Conservation (phyloP, 108 stramenopile species). For the Nitzschia inconspicua region DNA sequence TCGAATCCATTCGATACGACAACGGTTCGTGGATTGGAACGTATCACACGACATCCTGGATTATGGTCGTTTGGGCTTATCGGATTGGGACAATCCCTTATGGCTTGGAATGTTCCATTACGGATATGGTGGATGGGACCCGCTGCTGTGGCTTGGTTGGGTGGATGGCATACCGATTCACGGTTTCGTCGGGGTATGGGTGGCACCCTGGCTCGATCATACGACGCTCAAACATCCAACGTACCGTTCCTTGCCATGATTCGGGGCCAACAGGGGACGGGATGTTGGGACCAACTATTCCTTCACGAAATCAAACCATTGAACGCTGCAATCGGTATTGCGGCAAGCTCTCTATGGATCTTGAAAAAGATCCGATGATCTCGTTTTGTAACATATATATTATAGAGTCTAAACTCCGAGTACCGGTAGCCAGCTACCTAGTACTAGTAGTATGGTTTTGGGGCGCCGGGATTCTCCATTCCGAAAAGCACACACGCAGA, state of each 20-base stretch:
- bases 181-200: conserved; percentile 79
- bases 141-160: conserved; percentile 68
- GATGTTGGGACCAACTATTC: conserved; percentile 20
- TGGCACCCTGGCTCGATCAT: conserved; percentile 50
- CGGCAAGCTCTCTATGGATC: conserved; percentile 40
- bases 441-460: too few species aligned
- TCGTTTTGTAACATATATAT: not conserved
- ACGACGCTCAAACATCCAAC: conserved; percentile 72
- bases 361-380: conserved; percentile 10
- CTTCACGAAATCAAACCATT: conserved; percentile 59
- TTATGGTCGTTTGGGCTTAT: conserved; percentile 81
- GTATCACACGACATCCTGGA: conserved; percentile 84
- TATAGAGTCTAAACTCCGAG: too few species aligned
- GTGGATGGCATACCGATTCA: conserved; percentile 82
- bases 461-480: too few species aligned
- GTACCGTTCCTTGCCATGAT: conserved; percentile 81
- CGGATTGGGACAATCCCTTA: conserved; percentile 56
- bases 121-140: conserved; percentile 74
- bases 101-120: conserved; percentile 56
- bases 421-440: too few species aligned
- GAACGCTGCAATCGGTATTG: conserved; percentile 64
- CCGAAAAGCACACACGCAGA: too few species aligned
- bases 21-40: conserved; percentile 56
- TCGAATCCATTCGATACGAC: conserved; percentile 18
- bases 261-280: conserved; percentile 57